A percentile compares a stretch with the other conserved stretches of the same genome.
These are phyloP conservation scores for Candida methanosorbosa DNA, from an alignment of 805 yeast genomes.

Conservation along the genomic window DNA sequence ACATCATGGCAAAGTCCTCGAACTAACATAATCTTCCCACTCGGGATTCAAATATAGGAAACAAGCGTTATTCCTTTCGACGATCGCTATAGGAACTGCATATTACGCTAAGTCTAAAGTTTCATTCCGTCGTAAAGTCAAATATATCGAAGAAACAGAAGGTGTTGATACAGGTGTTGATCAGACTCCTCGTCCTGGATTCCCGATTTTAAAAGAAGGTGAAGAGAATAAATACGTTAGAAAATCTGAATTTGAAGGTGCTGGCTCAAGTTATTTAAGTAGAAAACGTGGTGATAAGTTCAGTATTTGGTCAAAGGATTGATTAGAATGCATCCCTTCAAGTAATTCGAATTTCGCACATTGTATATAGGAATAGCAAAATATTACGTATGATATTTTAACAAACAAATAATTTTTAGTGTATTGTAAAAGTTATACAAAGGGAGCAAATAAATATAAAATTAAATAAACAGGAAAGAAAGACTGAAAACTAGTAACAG, in stretches of 20 bases:
- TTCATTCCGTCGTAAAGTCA: slow-evolving; percentile 23
- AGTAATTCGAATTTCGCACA: not conserved
- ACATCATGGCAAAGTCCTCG: too few relatives aligned
- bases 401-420: not conserved
- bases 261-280: slow-evolving; percentile 52
- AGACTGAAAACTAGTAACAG: not conserved
- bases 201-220: slow-evolving; percentile 13
- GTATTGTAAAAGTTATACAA: not conserved
- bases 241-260: slow-evolving; percentile 60
- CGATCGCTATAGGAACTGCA: slow-evolving; percentile 24
- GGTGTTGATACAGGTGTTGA: slow-evolving; percentile 20
- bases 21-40: not conserved
- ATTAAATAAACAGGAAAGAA: not conserved
- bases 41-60: slow-evolving; percentile 21
- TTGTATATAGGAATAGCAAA: not conserved
- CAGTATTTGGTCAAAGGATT: slow-evolving; percentile 10
- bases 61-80: slow-evolving; percentile 19
- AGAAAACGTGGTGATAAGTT: slow-evolving; percentile 29
- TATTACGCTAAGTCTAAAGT: slow-evolving; percentile 26
- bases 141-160: slow-evolving; percentile 25
- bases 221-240: slow-evolving; percentile 24
- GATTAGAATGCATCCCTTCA: not conserved
- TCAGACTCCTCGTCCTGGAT: too few relatives aligned
- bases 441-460: not conserved
- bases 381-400: not conserved